Evolutionary conservation across 75 land plant species (phyloP), one percentile per base, ranked within the genome.

Genomic region (Chamaecyparis obtusa): DNA sequence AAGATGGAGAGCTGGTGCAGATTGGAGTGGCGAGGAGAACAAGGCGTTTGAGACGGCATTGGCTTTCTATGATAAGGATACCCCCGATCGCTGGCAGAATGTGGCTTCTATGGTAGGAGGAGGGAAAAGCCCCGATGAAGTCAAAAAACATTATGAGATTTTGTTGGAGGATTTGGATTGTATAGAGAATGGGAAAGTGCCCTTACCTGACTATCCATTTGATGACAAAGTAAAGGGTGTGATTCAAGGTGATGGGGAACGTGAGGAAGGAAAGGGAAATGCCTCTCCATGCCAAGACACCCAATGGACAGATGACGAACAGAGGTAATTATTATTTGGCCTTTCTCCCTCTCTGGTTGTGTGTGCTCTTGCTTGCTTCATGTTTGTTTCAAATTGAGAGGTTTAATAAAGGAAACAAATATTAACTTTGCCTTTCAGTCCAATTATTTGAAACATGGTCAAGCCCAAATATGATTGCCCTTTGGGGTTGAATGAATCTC

Each of bases 31-130:
- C 24, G 86, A 86, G 83, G 85, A 91, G 87, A 87, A 91, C 74
- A 90, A 90, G 54, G 35, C 39, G 57, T 92, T 92, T 71, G 93
- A 92, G 88, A 82, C 72, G 17, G 93, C 93, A 9, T 64, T 92
- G 37, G 90, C 93, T 27, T 87, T 79, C 35, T 83, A 83, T 44
- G 91, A 89, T 36, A 60, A 87, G 41, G 90, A 89, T 60, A 83
- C 55, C 7, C 84, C 87, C 11, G 87, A 89, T 67, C 83, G 89
- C 14, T 92, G 93, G 93, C 72, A 83, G 16, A 86, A 86, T 27
- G 88, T 90, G 39, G 91, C 91, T n/a, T 51, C 85, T 16, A 85
- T 90, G 88, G 91, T 90, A 14, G 86, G 87, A 19, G 91, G 87
- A 3, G 92, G 93, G 44, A 91, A 87, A 77, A 86, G 80, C 27